Percentiles rank a stretch among this genome's conserved stretches.
These are phyloP conservation scores for Sinapis alba DNA, from an alignment of 441 rosid species.

Conservation along the genomic window DNA sequence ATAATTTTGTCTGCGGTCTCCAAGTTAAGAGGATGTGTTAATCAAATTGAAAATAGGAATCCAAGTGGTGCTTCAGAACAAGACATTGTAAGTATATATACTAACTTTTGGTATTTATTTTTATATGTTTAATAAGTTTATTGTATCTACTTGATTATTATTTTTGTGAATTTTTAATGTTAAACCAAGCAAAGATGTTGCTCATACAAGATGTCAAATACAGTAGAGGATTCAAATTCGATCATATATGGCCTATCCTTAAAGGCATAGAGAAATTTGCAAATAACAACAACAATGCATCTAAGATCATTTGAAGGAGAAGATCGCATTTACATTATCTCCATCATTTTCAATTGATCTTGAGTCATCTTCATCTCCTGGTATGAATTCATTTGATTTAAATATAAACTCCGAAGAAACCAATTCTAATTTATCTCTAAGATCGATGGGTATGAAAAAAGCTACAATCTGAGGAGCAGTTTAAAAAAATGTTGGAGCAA, in stretches of 20 bases:
- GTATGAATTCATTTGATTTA: neutral
- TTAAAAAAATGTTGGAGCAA: too few species aligned
- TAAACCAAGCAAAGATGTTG: neutral
- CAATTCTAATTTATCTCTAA: neutral
- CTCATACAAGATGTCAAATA: neutral
- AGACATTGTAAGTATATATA: slow-evolving; percentile 6
- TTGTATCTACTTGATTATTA: neutral
- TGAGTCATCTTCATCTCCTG: neutral
- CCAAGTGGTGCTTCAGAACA: neutral
- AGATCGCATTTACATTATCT: neutral
- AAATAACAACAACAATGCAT: neutral
- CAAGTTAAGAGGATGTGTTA: neutral
- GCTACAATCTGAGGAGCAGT: too few species aligned
- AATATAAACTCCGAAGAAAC: neutral
- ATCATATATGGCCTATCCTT: slow-evolving; percentile 1
- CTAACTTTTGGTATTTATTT: too few species aligned
- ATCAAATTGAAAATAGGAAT: neutral
- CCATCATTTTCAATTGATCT: neutral
- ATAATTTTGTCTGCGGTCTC: neutral
- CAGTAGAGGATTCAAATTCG: neutral
- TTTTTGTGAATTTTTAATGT: neutral
- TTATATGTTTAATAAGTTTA: neutral
- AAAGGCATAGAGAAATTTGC: neutral
- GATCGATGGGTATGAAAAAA: neutral
- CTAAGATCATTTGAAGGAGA: neutral